Base-by-base conservation (phyloP, 2,329 filamentous ascomycete genomes). In the Sarocladiaceae sp. region DNA sequence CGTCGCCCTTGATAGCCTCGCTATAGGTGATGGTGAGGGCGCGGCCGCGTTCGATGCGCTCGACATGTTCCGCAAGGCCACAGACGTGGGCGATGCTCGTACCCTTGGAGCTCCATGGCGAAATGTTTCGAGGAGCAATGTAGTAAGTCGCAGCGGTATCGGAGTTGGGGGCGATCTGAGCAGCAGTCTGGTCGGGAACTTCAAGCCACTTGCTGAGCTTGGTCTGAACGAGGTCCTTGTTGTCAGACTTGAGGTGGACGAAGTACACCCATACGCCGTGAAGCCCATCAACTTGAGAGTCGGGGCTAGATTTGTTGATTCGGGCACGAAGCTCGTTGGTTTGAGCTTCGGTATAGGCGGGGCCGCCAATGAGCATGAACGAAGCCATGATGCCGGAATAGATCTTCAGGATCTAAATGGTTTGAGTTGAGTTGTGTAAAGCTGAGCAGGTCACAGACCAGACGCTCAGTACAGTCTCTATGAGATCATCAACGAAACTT, bases 41-140 rank as follows among this genome's bases (percentile, higher is more conserved):
- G 61, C 94, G 83, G 50, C 92, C 94, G 60, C 91, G 83, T 73
- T 99, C 94, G 59, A 97, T 88, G 53, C 93, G 86, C 64, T 86
- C 80, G 26, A 87, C 79, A 51, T 82, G 71, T 37, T 79, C 74
- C 60, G 84, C 82, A 54, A 97, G 75, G 23, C 89, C 92, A 66
- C 93, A 97, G 28, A 97, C 93, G 59, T 94, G 85, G 51, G 93
- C 88, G 67, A 97, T 97, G 66, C 85, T 93, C 44, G 93, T 96
- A 25, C 92, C 93, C 70, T 97, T 92, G 53, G 92, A 96, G 71
- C 91, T 97, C 94, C 94, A 99, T 66, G 94, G 94, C 36, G 92
- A 97, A 59, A 96, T 92, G 61, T 88, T 88, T 59, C 93, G 83
- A 18, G 93, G 93, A 44, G 81, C 84, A 54, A 96, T 79, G 65